Evolutionary conservation across 148 eudicot genomes (phyloP), one percentile per base, ranked within the genome.

Genomic region (Rhododendron henanense): DNA sequence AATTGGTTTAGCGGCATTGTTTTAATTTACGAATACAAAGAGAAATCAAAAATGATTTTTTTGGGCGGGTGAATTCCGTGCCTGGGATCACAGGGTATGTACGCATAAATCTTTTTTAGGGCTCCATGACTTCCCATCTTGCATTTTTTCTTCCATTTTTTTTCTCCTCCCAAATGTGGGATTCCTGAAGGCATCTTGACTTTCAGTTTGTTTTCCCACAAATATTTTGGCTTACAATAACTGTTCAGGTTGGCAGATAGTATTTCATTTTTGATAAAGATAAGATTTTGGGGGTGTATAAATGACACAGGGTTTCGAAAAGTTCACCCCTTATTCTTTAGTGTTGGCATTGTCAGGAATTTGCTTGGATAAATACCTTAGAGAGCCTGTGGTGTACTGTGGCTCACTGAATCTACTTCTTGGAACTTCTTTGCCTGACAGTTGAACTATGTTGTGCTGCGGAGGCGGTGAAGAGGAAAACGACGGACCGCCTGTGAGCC

Each of bases 391-490:
- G 33, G 76, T 78, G n/a, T 76, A 28, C 28, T 28, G 33, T 57
- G 87, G 10, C 35, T 79, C 45, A 55, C 78, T 39, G 31, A 39
- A 51, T 35, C 39, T 53, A 77, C 28, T 44, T 75, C n/a, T 86
- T 74, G 85, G 28, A 75, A 86, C 31, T 78, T 35, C 82, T 87
- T 87, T 83, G 87, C 85, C 87, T 78, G 87, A 82, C 79, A 89
- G 85, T 90, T 87, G 87, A 93, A 89, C 85, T 53, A 93, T 93
- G 95, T 92, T 90, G 84, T 93, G 95, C 87, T 93, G 95, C 85
- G 94, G 95, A 89, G 95, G 94, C 61, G 88, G 90, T 80, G 94
- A 93, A 86, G 95, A 93, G 87, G 94, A 91, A 84, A 83, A 74
- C 74, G 74, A 81, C 11, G 92, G 91, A 16, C 90, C 94, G 6